Percentiles rank a stretch among this genome's conserved stretches.
phyloP scores from a whole-genome alignment of 2,329 filamentous ascomycete genomes.

The Diplodia sapinea region DNA sequence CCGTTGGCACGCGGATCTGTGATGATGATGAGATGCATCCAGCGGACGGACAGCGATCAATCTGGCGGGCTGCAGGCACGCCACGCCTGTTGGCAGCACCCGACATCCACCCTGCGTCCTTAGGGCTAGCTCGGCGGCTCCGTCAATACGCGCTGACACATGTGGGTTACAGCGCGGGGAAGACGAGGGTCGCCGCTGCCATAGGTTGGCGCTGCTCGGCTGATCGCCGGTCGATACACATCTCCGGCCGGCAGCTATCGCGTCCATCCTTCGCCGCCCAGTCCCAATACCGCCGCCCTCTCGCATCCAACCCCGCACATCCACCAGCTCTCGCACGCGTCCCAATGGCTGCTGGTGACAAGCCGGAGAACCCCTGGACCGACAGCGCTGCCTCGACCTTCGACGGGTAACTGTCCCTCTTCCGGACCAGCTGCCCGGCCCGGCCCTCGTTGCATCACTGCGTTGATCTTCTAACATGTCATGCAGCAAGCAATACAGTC shows the following conservation, averaged over 20 bases:
- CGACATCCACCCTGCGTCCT: background rate
- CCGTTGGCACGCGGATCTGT: conserved; percentile 22
- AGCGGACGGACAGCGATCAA: conserved; percentile 14
- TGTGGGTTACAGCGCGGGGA: background rate
- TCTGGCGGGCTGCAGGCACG: background rate
- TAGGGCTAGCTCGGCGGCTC: background rate
- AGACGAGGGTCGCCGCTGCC: background rate
- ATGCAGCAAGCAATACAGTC: conserved; percentile 79
- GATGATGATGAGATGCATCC: background rate
- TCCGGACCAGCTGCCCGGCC: conserved; percentile 22
- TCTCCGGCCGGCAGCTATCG: background rate
- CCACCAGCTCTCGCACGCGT: conserved; percentile 7
- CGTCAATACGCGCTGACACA: conserved; percentile 21
- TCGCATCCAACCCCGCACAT: conserved; percentile 21
- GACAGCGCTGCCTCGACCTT: conserved; percentile 47
- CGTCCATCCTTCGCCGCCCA: background rate
- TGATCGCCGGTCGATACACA: conserved; percentile 9
- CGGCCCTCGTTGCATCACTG: conserved; percentile 13
- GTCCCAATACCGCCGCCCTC: conserved; percentile 11
- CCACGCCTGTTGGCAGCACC: background rate
- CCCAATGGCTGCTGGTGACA: conserved; percentile 33
- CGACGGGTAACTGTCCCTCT: conserved; percentile 43
- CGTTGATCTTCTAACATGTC: conserved; percentile 9
- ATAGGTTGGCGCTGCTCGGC: conserved; percentile 16
- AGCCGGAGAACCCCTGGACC: conserved; percentile 39